phyloP scores from a whole-genome alignment of 2,329 filamentous ascomycete genomes.

The Microsporum canis region DNA sequence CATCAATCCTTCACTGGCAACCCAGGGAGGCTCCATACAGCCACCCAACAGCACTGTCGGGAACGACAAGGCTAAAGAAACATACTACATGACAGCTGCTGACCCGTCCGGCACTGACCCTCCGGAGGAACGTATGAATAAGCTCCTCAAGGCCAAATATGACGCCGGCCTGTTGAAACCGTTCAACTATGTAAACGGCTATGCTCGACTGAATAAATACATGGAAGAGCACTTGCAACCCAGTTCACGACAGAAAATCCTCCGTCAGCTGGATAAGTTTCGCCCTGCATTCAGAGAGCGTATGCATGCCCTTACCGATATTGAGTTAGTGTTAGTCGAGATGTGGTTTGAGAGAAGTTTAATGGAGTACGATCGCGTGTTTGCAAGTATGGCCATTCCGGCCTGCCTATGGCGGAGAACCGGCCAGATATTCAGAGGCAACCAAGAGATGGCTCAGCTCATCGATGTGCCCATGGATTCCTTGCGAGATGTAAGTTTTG shows the following conservation, averaged over 20 bases:
- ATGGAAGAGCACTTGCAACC: conserved; percentile 81
- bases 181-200: conserved; percentile 98
- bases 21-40: conserved; percentile 45
- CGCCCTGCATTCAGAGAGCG: conserved; percentile 92
- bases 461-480: conserved; percentile 87
- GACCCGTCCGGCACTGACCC: conserved; percentile 80
- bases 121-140: conserved; percentile 90
- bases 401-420: conserved; percentile 96
- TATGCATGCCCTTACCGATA: conserved; percentile 81
- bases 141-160: conserved; percentile 87
- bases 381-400: conserved; percentile 96
- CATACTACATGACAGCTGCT: conserved; percentile 90
- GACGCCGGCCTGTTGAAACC: conserved; percentile 88
- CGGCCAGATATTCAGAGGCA: conserved; percentile 92
- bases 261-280: conserved; percentile 84
- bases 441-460: conserved; percentile 97
- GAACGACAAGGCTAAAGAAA: conserved; percentile 60
- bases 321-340: conserved; percentile 87
- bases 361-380: conserved; percentile 97
- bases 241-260: conserved; percentile 75
- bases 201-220: conserved; percentile 77
- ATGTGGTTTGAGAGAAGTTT: conserved; percentile 98
- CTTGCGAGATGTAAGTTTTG: conserved; percentile 66
- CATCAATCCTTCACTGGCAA: conserved; percentile 21
- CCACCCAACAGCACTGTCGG: conserved; percentile 51